Evolutionary conservation across 176 grass and related monocot species (phyloP).

Genomic region (Avena atlantica): DNA sequence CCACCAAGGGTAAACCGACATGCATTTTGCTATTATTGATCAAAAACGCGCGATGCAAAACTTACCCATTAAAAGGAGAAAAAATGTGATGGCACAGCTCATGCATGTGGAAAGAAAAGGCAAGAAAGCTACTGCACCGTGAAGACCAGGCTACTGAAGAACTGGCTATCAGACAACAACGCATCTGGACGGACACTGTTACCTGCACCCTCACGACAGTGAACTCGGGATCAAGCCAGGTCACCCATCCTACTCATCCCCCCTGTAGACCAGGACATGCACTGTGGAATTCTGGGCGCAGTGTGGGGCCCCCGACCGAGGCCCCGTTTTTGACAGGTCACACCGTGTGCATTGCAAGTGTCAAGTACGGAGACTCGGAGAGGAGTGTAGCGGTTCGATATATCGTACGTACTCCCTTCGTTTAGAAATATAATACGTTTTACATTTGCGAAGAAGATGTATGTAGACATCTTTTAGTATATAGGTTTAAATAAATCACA

Average conservation of each 20-base stretch:
- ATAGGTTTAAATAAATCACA: too few relatives aligned
- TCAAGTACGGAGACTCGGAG: neutral
- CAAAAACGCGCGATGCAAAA: neutral
- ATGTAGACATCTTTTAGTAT: too few relatives aligned
- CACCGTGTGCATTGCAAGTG: neutral
- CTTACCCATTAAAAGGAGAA: neutral
- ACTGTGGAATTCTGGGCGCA: constrained; percentile 5
- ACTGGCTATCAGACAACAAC: neutral
- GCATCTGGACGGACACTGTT: neutral
- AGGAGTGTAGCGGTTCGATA: too few relatives aligned
- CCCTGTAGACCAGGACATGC: neutral
- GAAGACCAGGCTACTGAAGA: neutral
- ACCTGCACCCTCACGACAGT: neutral
- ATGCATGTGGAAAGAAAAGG: neutral
- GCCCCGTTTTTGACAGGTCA: neutral
- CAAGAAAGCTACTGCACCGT: neutral
- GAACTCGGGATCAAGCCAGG: neutral
- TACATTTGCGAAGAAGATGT: too few relatives aligned
- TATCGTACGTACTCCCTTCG: too few relatives aligned
- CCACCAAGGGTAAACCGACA: neutral
- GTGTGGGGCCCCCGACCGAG: neutral
- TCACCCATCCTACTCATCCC: constrained; percentile 18
- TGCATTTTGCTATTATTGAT: neutral
- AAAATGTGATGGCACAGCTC: neutral
- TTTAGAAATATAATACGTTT: too few relatives aligned